These are phyloP conservation scores for Physaria fendleri DNA, from an alignment of 345 rosid species.

Conservation along the genomic window DNA sequence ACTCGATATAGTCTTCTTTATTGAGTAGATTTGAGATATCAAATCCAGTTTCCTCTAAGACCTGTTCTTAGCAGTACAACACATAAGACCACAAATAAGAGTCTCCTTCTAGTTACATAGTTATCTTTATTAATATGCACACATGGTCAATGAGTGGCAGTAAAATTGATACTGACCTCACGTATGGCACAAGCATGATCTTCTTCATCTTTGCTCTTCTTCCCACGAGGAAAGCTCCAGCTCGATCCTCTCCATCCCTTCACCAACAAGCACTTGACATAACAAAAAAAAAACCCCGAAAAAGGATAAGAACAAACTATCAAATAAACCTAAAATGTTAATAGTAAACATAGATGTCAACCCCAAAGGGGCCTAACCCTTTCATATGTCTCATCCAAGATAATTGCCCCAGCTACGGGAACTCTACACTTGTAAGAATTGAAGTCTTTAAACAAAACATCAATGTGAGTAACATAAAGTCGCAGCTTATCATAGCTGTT, in stretches of 20 bases:
- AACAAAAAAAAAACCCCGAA: constrained; percentile 6
- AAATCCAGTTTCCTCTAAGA: constrained; percentile 92
- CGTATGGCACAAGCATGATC: constrained; percentile 94
- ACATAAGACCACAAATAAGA: too few species aligned
- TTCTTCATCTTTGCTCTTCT: constrained; percentile 98
- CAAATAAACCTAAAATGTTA: constrained; percentile 1
- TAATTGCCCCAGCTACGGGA: constrained; percentile 97
- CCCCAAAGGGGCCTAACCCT: constrained; percentile 50
- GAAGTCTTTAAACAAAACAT: constrained; percentile 93
- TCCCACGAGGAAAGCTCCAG: constrained; percentile 99
- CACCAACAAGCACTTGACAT: constrained; percentile 72
- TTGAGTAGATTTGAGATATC: constrained; percentile 78
- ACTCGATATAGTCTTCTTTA: constrained; percentile 78
- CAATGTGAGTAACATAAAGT: constrained; percentile 89
- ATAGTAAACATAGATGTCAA: not conserved
- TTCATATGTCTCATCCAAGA: constrained; percentile 86
- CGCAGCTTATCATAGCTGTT: constrained; percentile 83
- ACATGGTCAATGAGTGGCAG: not conserved
- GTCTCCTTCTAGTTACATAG: not conserved
- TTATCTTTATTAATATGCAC: not conserved
- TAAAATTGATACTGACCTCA: constrained; percentile 49
- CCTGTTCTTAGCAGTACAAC: constrained; percentile 39
- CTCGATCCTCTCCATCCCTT: constrained; percentile 99
- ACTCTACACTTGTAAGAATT: constrained; percentile 96
- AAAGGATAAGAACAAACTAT: not conserved